These are phyloP conservation scores for Apiotrichum laibachii DNA, from an alignment of 1,284 basidiomycete species.

Conservation along the genomic window DNA sequence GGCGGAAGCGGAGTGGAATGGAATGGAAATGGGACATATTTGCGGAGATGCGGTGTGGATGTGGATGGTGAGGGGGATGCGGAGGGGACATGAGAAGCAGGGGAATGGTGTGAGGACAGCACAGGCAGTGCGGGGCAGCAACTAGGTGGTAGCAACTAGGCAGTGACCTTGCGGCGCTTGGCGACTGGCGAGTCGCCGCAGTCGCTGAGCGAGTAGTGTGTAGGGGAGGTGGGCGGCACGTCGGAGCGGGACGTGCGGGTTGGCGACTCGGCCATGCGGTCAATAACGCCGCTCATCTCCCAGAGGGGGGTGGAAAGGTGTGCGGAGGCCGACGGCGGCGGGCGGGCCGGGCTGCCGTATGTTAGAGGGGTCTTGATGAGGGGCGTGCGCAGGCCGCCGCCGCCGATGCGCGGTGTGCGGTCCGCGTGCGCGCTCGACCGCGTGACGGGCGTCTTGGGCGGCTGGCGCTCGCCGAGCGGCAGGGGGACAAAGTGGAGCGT, in stretches of 20 bases:
- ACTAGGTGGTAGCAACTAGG: background rate
- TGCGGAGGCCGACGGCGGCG: conserved; percentile 23
- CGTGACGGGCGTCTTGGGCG: conserved; percentile 45
- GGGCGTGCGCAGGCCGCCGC: conserved; percentile 32
- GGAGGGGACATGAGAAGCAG: background rate
- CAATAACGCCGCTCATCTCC: conserved; percentile 42
- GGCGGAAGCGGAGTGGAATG: too few relatives aligned
- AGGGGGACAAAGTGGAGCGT: conserved; percentile 3
- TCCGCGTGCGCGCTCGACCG: conserved; percentile 40
- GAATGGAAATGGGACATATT: too few relatives aligned
- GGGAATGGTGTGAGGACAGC: too few relatives aligned
- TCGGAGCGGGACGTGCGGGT: conserved; percentile 27
- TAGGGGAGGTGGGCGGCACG: conserved; percentile 40
- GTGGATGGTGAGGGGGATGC: too few relatives aligned
- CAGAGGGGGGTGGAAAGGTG: conserved; percentile 43
- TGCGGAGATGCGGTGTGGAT: too few relatives aligned
- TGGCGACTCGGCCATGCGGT: conserved; percentile 32
- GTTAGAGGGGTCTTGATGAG: conserved; percentile 37
- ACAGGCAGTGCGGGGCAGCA: background rate
- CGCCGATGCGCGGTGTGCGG: conserved; percentile 25
- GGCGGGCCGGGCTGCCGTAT: conserved; percentile 29
- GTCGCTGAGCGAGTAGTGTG: conserved; percentile 30
- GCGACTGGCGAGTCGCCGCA: conserved; percentile 23
- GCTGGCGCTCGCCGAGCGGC: conserved; percentile 15
- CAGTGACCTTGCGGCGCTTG: conserved; percentile 20